These are phyloP conservation scores for Huntiella abstrusa DNA, from an alignment of 2,329 filamentous ascomycete species.

Conservation along the genomic window DNA sequence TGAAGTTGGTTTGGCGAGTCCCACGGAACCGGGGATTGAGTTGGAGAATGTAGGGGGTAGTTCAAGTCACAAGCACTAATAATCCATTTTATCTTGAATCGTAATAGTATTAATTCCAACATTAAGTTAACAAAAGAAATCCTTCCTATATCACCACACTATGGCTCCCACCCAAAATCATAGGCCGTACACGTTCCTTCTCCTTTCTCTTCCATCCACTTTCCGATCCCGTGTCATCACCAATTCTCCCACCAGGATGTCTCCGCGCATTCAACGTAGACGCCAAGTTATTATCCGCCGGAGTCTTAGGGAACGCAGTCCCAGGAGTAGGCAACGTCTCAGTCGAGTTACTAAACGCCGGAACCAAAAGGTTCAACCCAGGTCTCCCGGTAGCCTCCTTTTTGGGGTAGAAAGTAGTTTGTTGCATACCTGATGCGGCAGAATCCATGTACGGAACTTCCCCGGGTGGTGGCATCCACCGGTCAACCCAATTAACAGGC, in stretches of 20 bases:
- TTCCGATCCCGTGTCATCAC: constrained; percentile 1
- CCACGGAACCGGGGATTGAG: constrained; percentile 26
- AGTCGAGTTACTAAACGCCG: constrained; percentile 8
- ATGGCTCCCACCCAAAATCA: constrained; percentile 8
- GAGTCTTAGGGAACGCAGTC: constrained; percentile 9
- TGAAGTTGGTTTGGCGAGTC: constrained; percentile 10
- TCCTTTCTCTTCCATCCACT: neutral
- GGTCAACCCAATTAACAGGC: constrained; percentile 9
- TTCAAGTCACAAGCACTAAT: neutral
- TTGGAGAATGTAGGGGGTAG: constrained; percentile 25
- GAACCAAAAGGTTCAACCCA: constrained; percentile 9
- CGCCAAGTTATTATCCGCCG: constrained; percentile 2
- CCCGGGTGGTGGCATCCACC: constrained; percentile 10
- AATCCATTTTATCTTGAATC: neutral
- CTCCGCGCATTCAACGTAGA: constrained; percentile 1
- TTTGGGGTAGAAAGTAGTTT: neutral
- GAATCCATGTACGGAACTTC: neutral
- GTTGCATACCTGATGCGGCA: neutral
- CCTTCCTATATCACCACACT: constrained; percentile 1
- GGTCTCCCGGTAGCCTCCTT: neutral
- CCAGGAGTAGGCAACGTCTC: constrained; percentile 10
- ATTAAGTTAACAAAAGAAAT: constrained; percentile 1
- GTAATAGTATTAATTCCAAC: neutral
- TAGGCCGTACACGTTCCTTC: neutral
- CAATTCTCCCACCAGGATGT: neutral